Evolutionary conservation across 805 yeast species (phyloP).

Genomic region (Blastobotrys robertii): DNA sequence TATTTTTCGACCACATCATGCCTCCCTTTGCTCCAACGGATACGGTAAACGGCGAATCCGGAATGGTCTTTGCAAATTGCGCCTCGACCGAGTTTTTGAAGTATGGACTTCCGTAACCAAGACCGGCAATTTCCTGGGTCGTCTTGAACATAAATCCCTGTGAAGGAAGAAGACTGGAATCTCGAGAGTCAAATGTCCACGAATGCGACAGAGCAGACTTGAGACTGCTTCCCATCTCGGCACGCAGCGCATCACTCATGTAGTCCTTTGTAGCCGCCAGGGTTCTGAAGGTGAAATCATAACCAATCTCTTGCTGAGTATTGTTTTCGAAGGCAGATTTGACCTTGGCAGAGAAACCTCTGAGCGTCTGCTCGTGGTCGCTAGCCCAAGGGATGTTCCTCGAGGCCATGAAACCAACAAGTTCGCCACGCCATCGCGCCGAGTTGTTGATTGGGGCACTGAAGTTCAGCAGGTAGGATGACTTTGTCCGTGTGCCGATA

Average conservation of each 20-base stretch:
- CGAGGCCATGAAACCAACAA: conserved; percentile 39
- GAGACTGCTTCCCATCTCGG: conserved; percentile 50
- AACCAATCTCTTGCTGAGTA: conserved; percentile 40
- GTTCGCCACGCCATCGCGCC: conserved; percentile 45
- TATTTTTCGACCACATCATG: conserved; percentile 33
- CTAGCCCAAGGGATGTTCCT: conserved; percentile 45
- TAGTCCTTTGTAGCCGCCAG: conserved; percentile 35
- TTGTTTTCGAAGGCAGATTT: conserved; percentile 11
- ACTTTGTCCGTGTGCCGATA: conserved; percentile 49
- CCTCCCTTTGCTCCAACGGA: conserved; percentile 38
- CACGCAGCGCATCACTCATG: conserved; percentile 48
- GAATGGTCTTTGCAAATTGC: conserved; percentile 24
- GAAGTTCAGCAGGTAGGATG: conserved; percentile 44
- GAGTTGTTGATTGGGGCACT: conserved; percentile 41
- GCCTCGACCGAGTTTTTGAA: conserved; percentile 28
- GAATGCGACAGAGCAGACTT: conserved; percentile 46
- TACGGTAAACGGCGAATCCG: conserved; percentile 13
- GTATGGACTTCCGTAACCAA: conserved; percentile 21
- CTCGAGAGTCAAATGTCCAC: conserved; percentile 36
- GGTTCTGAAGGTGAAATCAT: conserved; percentile 50
- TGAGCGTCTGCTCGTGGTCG: conserved; percentile 38
- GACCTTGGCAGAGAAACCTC: conserved; percentile 35
- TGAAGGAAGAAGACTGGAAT: conserved; percentile 34
- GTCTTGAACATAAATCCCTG: conserved; percentile 35
- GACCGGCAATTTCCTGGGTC: conserved; percentile 38